A percentile compares a stretch with the other conserved stretches of the same genome.
Evolutionary conservation across 2,329 filamentous ascomycete species (phyloP).

Genomic region (Monilinia laxa): DNA sequence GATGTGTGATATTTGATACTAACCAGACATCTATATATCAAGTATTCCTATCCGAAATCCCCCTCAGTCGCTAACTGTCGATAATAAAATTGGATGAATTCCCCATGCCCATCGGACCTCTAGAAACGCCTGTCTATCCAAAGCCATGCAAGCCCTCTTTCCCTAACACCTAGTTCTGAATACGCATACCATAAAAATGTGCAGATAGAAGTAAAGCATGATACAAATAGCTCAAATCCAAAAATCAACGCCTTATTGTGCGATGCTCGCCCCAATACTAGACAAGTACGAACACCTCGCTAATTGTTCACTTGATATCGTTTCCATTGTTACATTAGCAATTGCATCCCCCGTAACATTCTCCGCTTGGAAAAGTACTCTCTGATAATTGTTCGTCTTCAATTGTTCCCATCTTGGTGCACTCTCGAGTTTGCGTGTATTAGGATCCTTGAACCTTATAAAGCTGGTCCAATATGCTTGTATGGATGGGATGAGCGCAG

Average conservation of each 20-base stretch:
- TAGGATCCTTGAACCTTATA: slow-evolving; percentile 64
- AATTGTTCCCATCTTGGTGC: slow-evolving; percentile 51
- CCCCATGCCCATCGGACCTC: neutral
- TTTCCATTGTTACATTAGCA: slow-evolving; percentile 22
- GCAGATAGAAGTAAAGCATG: neutral
- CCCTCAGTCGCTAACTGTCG: neutral
- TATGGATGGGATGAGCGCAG: slow-evolving; percentile 46
- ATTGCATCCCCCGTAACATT: slow-evolving; percentile 2
- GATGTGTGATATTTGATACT: neutral
- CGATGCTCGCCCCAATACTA: slow-evolving; percentile 20
- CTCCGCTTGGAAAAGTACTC: slow-evolving; percentile 6
- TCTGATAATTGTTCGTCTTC: neutral
- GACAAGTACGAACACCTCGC: slow-evolving; percentile 19
- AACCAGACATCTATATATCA: neutral
- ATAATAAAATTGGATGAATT: neutral
- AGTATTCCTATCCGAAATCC: neutral
- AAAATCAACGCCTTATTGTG: neutral
- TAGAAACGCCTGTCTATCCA: neutral
- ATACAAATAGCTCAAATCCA: neutral
- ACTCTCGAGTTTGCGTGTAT: slow-evolving; percentile 48
- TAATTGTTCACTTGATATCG: slow-evolving; percentile 5
- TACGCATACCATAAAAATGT: neutral
- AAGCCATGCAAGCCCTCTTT: neutral
- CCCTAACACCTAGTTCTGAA: neutral
- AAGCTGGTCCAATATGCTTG: slow-evolving; percentile 76